phyloP scores from a whole-genome alignment of 768 basidiomycete genomes.

The Antrodiella citrinella region DNA sequence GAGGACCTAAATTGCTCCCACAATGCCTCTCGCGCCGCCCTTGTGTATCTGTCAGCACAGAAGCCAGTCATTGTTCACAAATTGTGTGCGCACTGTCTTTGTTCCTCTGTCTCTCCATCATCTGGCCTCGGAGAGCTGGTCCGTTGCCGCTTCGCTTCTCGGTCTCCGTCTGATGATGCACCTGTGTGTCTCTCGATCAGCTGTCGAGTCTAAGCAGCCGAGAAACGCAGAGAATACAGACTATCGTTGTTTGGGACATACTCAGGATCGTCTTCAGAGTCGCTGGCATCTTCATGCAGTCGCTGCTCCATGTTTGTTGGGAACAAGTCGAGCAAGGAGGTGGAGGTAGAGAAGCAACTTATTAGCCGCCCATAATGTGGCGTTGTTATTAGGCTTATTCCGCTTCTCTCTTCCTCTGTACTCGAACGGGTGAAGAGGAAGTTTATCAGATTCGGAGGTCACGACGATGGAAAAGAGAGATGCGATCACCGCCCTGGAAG shows the following conservation, averaged over 20 bases:
- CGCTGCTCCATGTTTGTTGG: not conserved
- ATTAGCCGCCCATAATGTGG: not conserved
- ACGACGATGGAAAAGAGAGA: not conserved
- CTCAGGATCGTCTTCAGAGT: slow-evolving; percentile 67
- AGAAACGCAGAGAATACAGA: no score
- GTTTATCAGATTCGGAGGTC: not conserved
- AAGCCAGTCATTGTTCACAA: slow-evolving; percentile 4
- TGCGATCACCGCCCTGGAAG: not conserved
- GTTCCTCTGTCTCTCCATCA: slow-evolving; percentile 31
- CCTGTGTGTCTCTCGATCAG: slow-evolving; percentile 18
- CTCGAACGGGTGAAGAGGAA: not conserved
- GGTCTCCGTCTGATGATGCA: slow-evolving; percentile 33
- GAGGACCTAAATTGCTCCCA: slow-evolving; percentile 69
- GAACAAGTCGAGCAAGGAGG: not conserved
- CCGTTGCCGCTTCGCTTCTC: slow-evolving; percentile 27
- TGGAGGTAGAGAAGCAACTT: not conserved
- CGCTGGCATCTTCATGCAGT: slow-evolving; percentile 27
- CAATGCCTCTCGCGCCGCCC: slow-evolving; percentile 47
- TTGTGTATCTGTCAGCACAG: not conserved
- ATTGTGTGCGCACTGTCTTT: slow-evolving; percentile 31
- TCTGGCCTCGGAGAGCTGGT: slow-evolving; percentile 14
- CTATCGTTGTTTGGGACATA: slow-evolving; percentile 46
- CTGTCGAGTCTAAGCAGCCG: no score
- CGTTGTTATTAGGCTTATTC: no score
- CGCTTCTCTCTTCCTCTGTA: no score